Conservation (phyloP, 352 stramenopile genomes). For the Phytophthora quininea region DNA sequence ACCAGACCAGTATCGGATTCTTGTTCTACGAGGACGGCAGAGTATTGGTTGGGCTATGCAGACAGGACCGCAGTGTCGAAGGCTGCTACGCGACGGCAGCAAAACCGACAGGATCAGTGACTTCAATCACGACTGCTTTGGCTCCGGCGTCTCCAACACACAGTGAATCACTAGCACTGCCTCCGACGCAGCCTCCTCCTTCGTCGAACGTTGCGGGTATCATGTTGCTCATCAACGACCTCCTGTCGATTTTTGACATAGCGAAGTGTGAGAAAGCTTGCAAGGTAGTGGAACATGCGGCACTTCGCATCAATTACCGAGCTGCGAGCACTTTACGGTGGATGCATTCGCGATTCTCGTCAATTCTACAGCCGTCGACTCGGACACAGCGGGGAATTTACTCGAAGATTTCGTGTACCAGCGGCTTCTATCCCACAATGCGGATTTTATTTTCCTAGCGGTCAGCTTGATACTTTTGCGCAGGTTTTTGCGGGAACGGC, state of each 20-base stretch:
- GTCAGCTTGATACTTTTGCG: conserved; percentile 45
- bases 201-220: conserved; percentile 30
- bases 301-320: conserved; percentile 68
- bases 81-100: conserved; percentile 28
- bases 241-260: conserved; percentile 36
- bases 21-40: conserved; percentile 72
- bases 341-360: conserved; percentile 44
- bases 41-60: conserved; percentile 56
- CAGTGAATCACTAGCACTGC: conserved; percentile 3
- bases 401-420: conserved; percentile 61
- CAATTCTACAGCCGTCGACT: conserved; percentile 8
- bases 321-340: conserved; percentile 60
- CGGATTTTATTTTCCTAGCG: conserved; percentile 45
- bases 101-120: conserved; percentile 6
- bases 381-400: conserved; percentile 30
- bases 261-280: conserved; percentile 43
- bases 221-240: conserved; percentile 61
- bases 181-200: conserved; percentile 15
- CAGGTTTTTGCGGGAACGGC: conserved; percentile 35
- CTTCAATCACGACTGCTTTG: not conserved
- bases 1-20: conserved; percentile 23
- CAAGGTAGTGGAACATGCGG: conserved; percentile 55
- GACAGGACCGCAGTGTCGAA: conserved; percentile 52
- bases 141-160: not conserved
- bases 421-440: conserved; percentile 47